Conservation (phyloP, 495 filamentous ascomycete genomes). For the Lophiostoma macrostomum region DNA sequence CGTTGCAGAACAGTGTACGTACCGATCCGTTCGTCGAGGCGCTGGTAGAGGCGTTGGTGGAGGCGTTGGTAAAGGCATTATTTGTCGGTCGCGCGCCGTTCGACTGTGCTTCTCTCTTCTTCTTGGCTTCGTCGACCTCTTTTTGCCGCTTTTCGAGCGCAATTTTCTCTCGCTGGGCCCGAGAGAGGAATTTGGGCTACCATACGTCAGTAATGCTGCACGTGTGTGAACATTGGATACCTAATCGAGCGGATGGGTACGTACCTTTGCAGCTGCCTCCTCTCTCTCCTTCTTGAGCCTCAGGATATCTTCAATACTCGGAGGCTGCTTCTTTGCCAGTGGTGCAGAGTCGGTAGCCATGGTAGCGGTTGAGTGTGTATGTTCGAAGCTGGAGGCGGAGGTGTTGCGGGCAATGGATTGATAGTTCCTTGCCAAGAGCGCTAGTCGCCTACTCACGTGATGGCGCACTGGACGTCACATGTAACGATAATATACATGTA, state of each 20-base stretch:
- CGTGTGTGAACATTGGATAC: slow-evolving; percentile 31
- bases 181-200: slow-evolving; percentile 88
- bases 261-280: slow-evolving; percentile 70
- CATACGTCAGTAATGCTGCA: slow-evolving; percentile 33
- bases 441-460: too few relatives aligned
- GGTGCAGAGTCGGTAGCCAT: slow-evolving; percentile 3
- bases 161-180: slow-evolving; percentile 80
- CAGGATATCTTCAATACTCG: slow-evolving; percentile 75
- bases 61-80: slow-evolving; percentile 32
- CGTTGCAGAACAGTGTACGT: too few relatives aligned
- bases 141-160: slow-evolving; percentile 81
- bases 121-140: slow-evolving; percentile 70
- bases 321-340: slow-evolving; percentile 46
- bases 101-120: slow-evolving; percentile 54
- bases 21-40: slow-evolving; percentile 17
- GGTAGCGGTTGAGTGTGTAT: too few relatives aligned
- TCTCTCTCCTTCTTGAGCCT: slow-evolving; percentile 76
- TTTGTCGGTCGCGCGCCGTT: slow-evolving; percentile 30
- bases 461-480: too few relatives aligned
- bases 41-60: slow-evolving; percentile 5
- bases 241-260: slow-evolving; percentile 20
- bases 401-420: too few relatives aligned
- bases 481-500: too few relatives aligned
- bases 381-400: too few relatives aligned
- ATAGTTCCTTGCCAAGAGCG: too few relatives aligned